Conservation (phyloP, 352 stramenopile genomes). For the Phytophthora tubulina region DNA sequence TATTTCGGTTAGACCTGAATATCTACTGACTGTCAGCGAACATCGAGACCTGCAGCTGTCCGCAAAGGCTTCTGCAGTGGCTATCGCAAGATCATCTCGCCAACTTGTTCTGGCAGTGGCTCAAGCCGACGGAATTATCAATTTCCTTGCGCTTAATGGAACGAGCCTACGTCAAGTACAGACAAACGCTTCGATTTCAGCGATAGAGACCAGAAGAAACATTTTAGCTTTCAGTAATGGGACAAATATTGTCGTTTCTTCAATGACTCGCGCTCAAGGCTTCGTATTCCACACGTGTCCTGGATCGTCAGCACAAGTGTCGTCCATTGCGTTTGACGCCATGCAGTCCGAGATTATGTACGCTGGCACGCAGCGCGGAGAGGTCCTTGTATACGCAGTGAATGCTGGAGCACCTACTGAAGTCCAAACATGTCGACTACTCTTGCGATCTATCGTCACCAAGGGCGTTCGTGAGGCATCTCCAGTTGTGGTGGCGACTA, state of each 20-base stretch:
- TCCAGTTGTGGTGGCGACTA: conserved; percentile 18
- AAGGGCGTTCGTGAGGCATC: neutral
- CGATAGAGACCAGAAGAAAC: conserved; percentile 50
- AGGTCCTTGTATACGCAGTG: conserved; percentile 54
- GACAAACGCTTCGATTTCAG: conserved; percentile 32
- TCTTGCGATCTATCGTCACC: conserved; percentile 19
- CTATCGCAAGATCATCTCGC: conserved; percentile 22
- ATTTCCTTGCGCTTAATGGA: conserved; percentile 57
- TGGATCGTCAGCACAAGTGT: conserved; percentile 44
- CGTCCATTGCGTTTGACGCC: conserved; percentile 61
- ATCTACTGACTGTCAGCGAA: conserved; percentile 9
- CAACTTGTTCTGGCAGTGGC: conserved; percentile 31
- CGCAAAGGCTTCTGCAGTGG: conserved; percentile 12
- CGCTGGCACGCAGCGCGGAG: conserved; percentile 49
- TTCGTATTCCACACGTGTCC: conserved; percentile 45
- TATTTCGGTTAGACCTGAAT: conserved; percentile 2
- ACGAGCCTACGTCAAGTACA: conserved; percentile 51
- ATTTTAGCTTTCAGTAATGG: conserved; percentile 55
- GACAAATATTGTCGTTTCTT: conserved; percentile 41
- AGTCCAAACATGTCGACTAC: conserved; percentile 24
- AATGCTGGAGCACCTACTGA: conserved; percentile 7
- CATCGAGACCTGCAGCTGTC: conserved; percentile 4
- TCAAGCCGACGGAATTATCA: conserved; percentile 26
- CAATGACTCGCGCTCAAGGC: conserved; percentile 40
- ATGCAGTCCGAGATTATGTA: conserved; percentile 57